phyloP scores from a whole-genome alignment of 768 basidiomycete species.

The Artomyces pyxidatus region DNA sequence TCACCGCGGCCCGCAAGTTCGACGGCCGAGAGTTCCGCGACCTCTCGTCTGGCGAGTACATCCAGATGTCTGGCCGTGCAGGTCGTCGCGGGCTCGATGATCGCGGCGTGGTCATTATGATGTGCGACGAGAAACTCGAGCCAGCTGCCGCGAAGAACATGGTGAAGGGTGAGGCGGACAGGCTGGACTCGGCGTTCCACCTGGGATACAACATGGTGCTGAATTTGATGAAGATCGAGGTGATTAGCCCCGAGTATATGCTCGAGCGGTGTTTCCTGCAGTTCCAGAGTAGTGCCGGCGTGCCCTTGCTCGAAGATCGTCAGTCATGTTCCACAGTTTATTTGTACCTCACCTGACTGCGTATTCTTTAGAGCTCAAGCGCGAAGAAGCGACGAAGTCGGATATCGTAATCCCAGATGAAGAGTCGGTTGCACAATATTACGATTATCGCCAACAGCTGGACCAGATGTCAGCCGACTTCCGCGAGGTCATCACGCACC shows the following conservation, averaged over 20 bases:
- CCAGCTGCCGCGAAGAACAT: conserved; percentile 87
- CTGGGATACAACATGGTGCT: conserved; percentile 99
- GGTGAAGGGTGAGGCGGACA: conserved; percentile 97
- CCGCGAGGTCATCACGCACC: conserved; percentile 88
- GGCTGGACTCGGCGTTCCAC: conserved; percentile 96
- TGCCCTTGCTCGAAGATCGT: conserved; percentile 83
- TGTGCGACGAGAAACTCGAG: conserved; percentile 98
- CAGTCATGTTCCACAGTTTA: conserved; percentile 19
- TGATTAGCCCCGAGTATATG: conserved; percentile 97
- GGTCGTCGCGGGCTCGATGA: conserved; percentile 96
- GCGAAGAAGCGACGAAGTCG: conserved; percentile 59
- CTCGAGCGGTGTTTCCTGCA: conserved; percentile 96
- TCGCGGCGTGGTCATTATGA: conserved; percentile 99
- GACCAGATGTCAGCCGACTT: conserved; percentile 87
- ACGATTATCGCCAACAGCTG: conserved; percentile 87
- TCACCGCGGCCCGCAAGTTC: conserved; percentile 91
- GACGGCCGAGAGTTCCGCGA: conserved; percentile 94
- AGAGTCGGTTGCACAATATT: conserved; percentile 78
- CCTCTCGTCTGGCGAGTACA: conserved; percentile 93
- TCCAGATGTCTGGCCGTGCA: conserved; percentile 98
- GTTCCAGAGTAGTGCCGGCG: conserved; percentile 91
- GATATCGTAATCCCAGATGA: conserved; percentile 78
- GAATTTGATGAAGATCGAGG: conserved; percentile 97
- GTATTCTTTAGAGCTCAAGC: conserved; percentile 50
- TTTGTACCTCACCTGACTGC: background rate